Evolutionary conservation across 31 red algal species (phyloP).

Genomic region (Endocladia muricata): DNA sequence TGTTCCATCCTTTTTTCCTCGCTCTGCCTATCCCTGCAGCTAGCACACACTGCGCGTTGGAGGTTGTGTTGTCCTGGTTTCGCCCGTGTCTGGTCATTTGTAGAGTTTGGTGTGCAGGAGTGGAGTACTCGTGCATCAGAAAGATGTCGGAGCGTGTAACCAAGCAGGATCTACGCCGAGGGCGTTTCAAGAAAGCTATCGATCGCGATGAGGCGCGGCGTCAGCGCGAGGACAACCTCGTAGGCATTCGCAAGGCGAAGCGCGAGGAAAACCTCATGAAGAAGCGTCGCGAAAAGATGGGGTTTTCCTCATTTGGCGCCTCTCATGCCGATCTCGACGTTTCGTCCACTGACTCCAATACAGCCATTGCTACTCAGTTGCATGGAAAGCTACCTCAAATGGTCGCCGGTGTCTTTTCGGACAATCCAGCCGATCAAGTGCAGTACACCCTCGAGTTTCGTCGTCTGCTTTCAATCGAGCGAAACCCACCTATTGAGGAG

Average conservation of each 20-base stretch:
- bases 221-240: slow-evolving; percentile 86
- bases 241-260: slow-evolving; percentile 91
- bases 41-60: no score
- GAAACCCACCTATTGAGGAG: slow-evolving; percentile 88
- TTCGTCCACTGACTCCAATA: slow-evolving; percentile 46
- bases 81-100: no score
- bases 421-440: slow-evolving; percentile 49
- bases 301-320: slow-evolving; percentile 9
- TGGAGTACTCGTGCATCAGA: no score
- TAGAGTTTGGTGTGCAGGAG: no score
- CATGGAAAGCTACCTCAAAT: slow-evolving; percentile 45
- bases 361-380: slow-evolving; percentile 9
- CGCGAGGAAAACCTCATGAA: slow-evolving; percentile 98
- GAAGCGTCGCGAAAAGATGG: slow-evolving; percentile 80
- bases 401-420: slow-evolving; percentile 72
- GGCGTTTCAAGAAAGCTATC: slow-evolving; percentile 88
- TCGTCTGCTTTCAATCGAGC: slow-evolving; percentile 74
- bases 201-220: slow-evolving; percentile 88
- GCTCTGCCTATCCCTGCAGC: no score
- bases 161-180: slow-evolving; percentile 61
- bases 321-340: slow-evolving; percentile 20
- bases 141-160: slow-evolving; percentile 66
- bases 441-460: slow-evolving; percentile 79
- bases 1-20: no score
- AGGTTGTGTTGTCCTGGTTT: no score